Percentiles rank a stretch among this genome's conserved stretches.
These are phyloP conservation scores for Cylindricascospora bacillispora DNA, from an alignment of 1,139 yeast genomes.

Conservation along the genomic window DNA sequence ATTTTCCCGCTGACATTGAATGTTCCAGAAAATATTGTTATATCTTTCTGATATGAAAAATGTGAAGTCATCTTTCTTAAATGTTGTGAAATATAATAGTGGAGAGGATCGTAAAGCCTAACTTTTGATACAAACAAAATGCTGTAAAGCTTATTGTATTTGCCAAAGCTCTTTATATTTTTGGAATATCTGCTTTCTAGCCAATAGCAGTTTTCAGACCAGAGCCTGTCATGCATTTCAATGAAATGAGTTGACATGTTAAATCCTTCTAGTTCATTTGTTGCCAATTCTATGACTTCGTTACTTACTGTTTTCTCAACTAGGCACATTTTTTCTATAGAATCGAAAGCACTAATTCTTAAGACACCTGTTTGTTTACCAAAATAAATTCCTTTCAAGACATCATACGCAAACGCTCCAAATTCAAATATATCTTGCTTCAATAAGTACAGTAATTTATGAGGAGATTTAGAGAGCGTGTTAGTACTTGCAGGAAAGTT, in stretches of 20 bases:
- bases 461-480: conserved; percentile 27
- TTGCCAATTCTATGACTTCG: conserved; percentile 47
- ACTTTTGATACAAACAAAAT: conserved; percentile 26
- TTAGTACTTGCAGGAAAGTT: conserved; percentile 27
- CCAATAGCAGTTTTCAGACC: conserved; percentile 47
- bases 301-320: conserved; percentile 48
- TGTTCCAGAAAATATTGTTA: conserved; percentile 49
- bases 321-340: conserved; percentile 49
- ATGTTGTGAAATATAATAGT: conserved; percentile 49
- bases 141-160: conserved; percentile 20
- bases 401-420: conserved; percentile 55
- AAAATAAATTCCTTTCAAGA: conserved; percentile 33
- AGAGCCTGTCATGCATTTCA: conserved; percentile 41
- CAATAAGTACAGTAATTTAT: conserved; percentile 29
- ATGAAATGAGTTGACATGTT: conserved; percentile 32
- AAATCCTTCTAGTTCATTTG: conserved; percentile 36
- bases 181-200: conserved; percentile 32
- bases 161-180: conserved; percentile 21
- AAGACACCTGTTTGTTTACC: conserved; percentile 63
- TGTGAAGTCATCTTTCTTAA: conserved; percentile 36
- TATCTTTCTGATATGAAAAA: conserved; percentile 39
- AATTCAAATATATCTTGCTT: conserved; percentile 41
- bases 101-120: conserved; percentile 56
- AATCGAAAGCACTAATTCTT: conserved; percentile 51
- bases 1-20: conserved; percentile 58